These are phyloP conservation scores for Forsythia suspensa DNA, from an alignment of 257 asterid species.

Conservation along the genomic window DNA sequence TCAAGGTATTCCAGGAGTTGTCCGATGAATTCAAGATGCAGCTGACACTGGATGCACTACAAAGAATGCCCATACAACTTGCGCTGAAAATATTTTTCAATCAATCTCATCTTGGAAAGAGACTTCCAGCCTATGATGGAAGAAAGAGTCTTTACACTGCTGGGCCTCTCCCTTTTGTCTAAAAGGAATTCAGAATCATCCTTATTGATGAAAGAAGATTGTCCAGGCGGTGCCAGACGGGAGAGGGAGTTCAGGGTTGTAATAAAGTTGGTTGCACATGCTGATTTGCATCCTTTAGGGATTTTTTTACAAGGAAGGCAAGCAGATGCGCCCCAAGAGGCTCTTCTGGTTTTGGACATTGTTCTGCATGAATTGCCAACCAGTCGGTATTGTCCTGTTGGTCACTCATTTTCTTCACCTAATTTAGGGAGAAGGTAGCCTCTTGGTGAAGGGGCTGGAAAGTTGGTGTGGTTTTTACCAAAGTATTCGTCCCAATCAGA, in stretches of 20 bases:
- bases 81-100: too few species aligned
- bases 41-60: too few species aligned
- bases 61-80: too few species aligned
- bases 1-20: too few species aligned
- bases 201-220: slow-evolving; percentile 42
- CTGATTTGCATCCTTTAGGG: slow-evolving; percentile 37
- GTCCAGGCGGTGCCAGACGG: slow-evolving; percentile 35
- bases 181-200: slow-evolving; percentile 39
- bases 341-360: slow-evolving; percentile 47
- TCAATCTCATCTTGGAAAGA: slow-evolving; percentile 41
- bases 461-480: slow-evolving; percentile 58
- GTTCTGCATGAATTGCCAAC: slow-evolving; percentile 47
- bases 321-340: slow-evolving; percentile 44
- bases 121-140: slow-evolving; percentile 60
- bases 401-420: slow-evolving; percentile 47
- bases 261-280: slow-evolving; percentile 48
- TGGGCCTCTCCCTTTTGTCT: slow-evolving; percentile 45
- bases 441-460: slow-evolving; percentile 45
- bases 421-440: slow-evolving; percentile 38
- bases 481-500: slow-evolving; percentile 42
- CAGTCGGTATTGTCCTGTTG: slow-evolving; percentile 33
- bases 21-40: too few species aligned
- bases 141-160: slow-evolving; percentile 49
- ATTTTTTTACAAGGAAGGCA: slow-evolving; percentile 39
- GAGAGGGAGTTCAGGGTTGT: slow-evolving; percentile 32